Evolutionary conservation across 768 basidiomycete species (phyloP), one percentile per base, ranked within the genome.

Genomic region (Hypholoma fasciculare): DNA sequence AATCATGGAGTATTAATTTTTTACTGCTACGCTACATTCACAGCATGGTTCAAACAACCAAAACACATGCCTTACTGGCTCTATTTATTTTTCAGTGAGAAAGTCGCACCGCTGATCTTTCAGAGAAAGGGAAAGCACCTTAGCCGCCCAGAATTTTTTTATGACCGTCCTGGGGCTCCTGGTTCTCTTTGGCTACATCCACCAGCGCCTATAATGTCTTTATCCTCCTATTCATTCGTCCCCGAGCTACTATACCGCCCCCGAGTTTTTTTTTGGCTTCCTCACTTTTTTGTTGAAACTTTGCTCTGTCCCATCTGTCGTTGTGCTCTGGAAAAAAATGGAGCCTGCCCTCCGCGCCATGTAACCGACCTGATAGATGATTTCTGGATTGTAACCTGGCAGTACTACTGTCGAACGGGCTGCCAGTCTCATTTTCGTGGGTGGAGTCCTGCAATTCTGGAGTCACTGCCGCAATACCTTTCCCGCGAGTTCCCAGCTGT

Each of bases 371-470:
- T 64, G 0, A 59, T 60, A 1, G 54, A 63, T 38, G 52, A 7
- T 27, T 70, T 68, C 47, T 68, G 64, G 30, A 63, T 70, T 50
- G 55, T 70, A 23, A 47, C 67, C 0, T 67, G 69, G 69, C 43
- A 26, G 20, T 70, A 68, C 17, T 70, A 68, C 50, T 68, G 69
- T 42, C 58, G 64, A 1, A 42, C 64, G 8, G 46, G 61, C 0
- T 70, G 67, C 7, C 2, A 20, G 7, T 16, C 14, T 3, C 43
- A 44, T 44, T 44, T 44, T 17, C 43, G n/a, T 17, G 43, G 43
- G 9, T 44, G 43, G 43, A 14, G 23, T 44, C 43, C 13, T 4
- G n/a, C 13, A 12, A 19, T 44, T 8, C 17, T 44, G 7, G n/a
- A 14, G 2, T 44, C 43, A 12, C 23, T 44, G 4, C 43, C 43